A percentile compares a stretch with the other conserved stretches of the same genome.
Conservation (phyloP, 164 flowering plant genomes). For the Brasenia schreberi region DNA sequence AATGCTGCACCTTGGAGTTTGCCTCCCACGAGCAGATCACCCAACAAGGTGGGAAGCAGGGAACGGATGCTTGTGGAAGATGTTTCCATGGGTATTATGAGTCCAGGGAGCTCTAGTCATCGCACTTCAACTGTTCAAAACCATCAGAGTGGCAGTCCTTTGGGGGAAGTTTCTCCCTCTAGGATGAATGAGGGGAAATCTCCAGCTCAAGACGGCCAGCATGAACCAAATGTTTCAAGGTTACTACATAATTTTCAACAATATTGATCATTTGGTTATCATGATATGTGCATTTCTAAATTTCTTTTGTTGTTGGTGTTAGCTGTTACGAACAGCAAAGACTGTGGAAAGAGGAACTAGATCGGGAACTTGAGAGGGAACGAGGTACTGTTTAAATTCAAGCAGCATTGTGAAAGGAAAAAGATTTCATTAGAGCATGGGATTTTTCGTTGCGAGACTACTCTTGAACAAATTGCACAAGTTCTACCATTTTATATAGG, state of each 20-base stretch:
- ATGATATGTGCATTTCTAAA: not conserved
- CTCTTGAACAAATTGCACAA: too few species aligned
- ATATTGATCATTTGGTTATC: not conserved
- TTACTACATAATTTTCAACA: slow-evolving; percentile 9
- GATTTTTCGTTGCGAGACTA: too few species aligned
- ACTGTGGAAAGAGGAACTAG: slow-evolving; percentile 74
- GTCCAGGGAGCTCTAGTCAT: slow-evolving; percentile 28
- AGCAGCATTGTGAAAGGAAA: too few species aligned
- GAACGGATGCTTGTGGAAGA: slow-evolving; percentile 14
- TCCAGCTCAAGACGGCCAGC: slow-evolving; percentile 16
- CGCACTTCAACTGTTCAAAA: slow-evolving; percentile 17
- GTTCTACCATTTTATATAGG: too few species aligned
- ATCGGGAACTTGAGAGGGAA: slow-evolving; percentile 52
- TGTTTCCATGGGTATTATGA: slow-evolving; percentile 12
- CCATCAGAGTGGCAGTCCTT: slow-evolving; percentile 14
- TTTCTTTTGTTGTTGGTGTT: slow-evolving; percentile 10
- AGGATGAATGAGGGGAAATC: slow-evolving; percentile 24
- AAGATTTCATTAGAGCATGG: too few species aligned
- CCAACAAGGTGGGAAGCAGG: slow-evolving; percentile 19
- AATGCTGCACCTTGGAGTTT: slow-evolving; percentile 20
- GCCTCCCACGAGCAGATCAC: slow-evolving; percentile 56
- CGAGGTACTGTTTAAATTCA: slow-evolving; percentile 23
- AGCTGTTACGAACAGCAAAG: slow-evolving; percentile 45
- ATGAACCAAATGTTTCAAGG: slow-evolving; percentile 37
- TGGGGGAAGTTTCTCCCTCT: slow-evolving; percentile 26